phyloP scores from a whole-genome alignment of 2,329 filamentous ascomycete species.

The Albophoma yamanashiensis region DNA sequence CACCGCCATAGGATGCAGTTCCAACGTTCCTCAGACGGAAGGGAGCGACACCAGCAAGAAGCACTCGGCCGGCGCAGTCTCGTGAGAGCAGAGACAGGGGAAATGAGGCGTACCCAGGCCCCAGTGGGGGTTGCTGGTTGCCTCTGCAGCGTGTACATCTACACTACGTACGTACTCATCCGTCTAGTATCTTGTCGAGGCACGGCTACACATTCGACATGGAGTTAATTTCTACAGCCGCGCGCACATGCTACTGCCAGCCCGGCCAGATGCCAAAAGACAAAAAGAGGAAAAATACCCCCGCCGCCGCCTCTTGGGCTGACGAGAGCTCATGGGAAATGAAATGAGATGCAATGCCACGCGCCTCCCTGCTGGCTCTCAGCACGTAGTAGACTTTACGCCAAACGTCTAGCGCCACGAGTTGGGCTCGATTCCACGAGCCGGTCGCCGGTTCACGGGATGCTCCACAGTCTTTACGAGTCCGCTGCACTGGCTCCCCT shows the following conservation, averaged over 20 bases:
- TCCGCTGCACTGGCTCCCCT: too few species aligned
- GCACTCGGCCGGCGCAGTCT: background rate
- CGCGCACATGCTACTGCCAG: background rate
- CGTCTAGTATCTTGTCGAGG: background rate
- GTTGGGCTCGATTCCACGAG: background rate
- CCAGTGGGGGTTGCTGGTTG: background rate
- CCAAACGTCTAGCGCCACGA: background rate
- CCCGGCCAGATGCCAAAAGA: background rate
- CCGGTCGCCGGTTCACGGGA: too few species aligned
- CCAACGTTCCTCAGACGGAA: background rate
- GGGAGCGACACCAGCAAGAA: background rate
- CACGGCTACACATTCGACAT: background rate
- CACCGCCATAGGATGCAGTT: background rate
- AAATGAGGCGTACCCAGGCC: background rate
- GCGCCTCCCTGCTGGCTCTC: background rate
- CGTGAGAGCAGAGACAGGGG: background rate
- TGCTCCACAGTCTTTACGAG: too few species aligned
- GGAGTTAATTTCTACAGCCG: background rate
- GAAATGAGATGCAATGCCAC: background rate
- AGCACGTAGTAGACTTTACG: background rate
- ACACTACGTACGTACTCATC: too few species aligned
- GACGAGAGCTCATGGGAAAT: background rate
- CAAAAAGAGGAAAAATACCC: background rate
- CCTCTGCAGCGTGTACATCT: background rate
- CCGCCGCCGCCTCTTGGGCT: background rate